phyloP scores from a whole-genome alignment of 2,329 filamentous ascomycete genomes.

The Lachnellula subtilissima region DNA sequence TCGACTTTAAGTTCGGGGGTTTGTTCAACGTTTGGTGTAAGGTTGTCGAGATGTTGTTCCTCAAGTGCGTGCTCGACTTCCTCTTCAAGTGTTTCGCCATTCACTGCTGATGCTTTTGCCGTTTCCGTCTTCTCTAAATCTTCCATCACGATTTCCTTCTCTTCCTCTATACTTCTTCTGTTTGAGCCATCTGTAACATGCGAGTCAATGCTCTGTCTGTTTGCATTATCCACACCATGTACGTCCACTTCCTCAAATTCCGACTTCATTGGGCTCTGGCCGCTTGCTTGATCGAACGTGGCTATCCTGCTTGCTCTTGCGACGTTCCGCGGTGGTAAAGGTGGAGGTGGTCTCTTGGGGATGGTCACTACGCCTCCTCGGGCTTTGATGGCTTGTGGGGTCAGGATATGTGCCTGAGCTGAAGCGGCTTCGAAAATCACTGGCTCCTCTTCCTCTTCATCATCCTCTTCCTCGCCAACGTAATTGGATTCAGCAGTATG shows the following conservation, averaged over 20 bases:
- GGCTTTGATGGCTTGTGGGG: conserved; percentile 45
- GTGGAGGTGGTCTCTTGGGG: conserved; percentile 70
- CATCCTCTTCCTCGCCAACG: conserved; percentile 37
- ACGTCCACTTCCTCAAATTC: conserved; percentile 33
- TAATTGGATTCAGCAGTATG: conserved; percentile 37
- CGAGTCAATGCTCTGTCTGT: conserved; percentile 7
- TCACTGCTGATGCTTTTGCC: not conserved
- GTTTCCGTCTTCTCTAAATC: conserved; percentile 4
- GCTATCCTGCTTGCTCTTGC: conserved; percentile 35
- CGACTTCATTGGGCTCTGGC: conserved; percentile 19
- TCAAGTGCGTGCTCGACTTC: not conserved
- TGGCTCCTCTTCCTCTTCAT: conserved; percentile 53
- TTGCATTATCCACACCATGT: conserved; percentile 10
- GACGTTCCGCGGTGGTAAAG: conserved; percentile 69
- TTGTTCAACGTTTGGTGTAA: not conserved
- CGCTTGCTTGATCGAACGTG: conserved; percentile 26
- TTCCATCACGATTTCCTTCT: conserved; percentile 1
- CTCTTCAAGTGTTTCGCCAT: not conserved
- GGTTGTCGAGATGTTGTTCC: not conserved
- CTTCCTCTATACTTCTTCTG: conserved; percentile 9
- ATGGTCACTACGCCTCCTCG: conserved; percentile 82
- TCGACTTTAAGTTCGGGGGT: not conserved
- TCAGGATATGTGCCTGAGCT: conserved; percentile 52
- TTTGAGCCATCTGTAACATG: conserved; percentile 1
- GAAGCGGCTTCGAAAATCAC: conserved; percentile 64